A percentile compares a stretch with the other conserved stretches of the same genome.
Evolutionary conservation across 345 rosid genomes (phyloP).

Genomic region (Gossypium rotundifolium): DNA sequence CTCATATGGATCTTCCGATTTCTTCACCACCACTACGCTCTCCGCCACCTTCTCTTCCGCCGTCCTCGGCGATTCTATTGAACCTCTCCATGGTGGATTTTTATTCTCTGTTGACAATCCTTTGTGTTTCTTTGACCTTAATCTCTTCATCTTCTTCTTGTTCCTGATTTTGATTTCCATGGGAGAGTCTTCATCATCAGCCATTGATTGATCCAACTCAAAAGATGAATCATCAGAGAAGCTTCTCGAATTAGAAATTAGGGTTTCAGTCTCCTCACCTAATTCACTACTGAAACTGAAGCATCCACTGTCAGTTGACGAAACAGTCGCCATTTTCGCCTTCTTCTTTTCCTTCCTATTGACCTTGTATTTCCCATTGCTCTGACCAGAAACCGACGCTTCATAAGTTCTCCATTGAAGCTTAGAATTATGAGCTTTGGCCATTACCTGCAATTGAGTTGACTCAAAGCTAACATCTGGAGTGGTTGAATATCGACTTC

Average conservation of each 20-base stretch:
- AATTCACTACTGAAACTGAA: background rate
- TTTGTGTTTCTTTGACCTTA: slow-evolving; percentile 3
- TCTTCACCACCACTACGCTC: slow-evolving; percentile 56
- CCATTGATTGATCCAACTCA: slow-evolving; percentile 2
- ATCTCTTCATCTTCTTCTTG: slow-evolving; percentile 1
- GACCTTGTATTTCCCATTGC: background rate
- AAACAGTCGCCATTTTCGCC: slow-evolving; percentile 31
- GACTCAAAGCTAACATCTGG: slow-evolving; percentile 5
- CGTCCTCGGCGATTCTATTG: slow-evolving; percentile 8
- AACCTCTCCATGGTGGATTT: background rate
- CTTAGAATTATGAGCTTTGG: background rate
- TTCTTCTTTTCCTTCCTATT: background rate
- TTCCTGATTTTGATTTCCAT: background rate
- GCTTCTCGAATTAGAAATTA: slow-evolving; percentile 9
- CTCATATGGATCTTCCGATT: slow-evolving; percentile 46
- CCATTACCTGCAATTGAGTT: background rate
- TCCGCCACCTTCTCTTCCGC: slow-evolving; percentile 31
- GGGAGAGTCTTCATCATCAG: background rate
- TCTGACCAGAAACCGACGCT: background rate
- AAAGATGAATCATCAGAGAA: slow-evolving; percentile 6
- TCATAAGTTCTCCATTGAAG: background rate
- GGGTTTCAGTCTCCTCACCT: slow-evolving; percentile 11
- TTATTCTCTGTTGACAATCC: background rate
- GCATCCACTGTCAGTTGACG: slow-evolving; percentile 25
- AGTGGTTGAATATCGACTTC: background rate